A percentile compares a stretch with the other conserved stretches of the same genome.
phyloP scores from a whole-genome alignment of 2,329 filamentous ascomycete species.

The Penicillium glabrum region DNA sequence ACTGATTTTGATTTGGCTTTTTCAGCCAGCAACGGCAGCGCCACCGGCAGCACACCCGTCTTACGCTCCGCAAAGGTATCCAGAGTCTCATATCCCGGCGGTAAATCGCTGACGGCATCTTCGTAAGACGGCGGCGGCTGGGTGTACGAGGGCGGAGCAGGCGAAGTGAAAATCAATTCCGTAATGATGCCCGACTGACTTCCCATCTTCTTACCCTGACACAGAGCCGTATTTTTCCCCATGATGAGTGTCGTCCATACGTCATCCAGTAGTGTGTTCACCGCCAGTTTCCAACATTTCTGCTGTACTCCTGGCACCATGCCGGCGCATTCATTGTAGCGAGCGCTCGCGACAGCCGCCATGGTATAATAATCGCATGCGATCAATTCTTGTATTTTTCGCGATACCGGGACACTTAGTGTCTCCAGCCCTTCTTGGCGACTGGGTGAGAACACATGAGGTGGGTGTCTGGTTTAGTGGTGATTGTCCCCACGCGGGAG shows the following conservation, averaged over 20 bases:
- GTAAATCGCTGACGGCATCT: conserved; percentile 33
- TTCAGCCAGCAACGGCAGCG: background rate
- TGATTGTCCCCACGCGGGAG: conserved; percentile 7
- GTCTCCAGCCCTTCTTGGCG: background rate
- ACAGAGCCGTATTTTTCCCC: background rate
- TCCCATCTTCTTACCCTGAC: background rate
- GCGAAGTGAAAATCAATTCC: conserved; percentile 12
- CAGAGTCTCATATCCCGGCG: conserved; percentile 33
- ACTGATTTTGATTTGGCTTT: conserved; percentile 4
- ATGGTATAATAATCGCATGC: conserved; percentile 15
- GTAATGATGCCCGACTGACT: background rate
- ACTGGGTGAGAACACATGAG: conserved; percentile 18
- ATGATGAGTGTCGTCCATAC: conserved; percentile 8
- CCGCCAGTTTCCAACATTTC: background rate
- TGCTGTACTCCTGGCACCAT: background rate
- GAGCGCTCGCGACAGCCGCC: conserved; percentile 11
- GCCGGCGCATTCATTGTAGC: conserved; percentile 2
- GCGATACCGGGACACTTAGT: conserved; percentile 10
- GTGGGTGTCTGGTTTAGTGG: background rate
- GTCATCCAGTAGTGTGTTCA: conserved; percentile 5
- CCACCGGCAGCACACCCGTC: conserved; percentile 1
- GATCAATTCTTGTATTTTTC: conserved; percentile 7
- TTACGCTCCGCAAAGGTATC: conserved; percentile 29
- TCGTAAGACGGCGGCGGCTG: conserved; percentile 33
- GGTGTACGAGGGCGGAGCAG: conserved; percentile 21